Evolutionary conservation across 768 basidiomycete genomes (phyloP).

Genomic region (Suillus luteus): DNA sequence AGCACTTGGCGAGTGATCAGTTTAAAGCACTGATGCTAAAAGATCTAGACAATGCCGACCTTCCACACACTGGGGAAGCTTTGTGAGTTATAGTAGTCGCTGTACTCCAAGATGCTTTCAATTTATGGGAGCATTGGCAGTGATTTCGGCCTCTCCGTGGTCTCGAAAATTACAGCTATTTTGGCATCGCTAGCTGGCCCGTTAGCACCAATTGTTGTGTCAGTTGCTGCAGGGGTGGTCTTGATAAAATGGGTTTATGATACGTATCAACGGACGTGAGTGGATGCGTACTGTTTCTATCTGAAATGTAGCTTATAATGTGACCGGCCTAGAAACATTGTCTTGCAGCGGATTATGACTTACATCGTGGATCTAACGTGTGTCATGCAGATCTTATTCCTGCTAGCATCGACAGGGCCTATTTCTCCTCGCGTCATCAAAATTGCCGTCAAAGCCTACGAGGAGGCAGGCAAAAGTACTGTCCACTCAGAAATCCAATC

Average conservation of each 20-base stretch:
- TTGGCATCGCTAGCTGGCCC: not conserved
- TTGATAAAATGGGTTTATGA: constrained; percentile 11
- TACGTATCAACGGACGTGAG: constrained; percentile 14
- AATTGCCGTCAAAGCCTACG: constrained; percentile 9
- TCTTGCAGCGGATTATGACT: constrained; percentile 21
- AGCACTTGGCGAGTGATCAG: constrained; percentile 13
- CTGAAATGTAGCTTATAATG: not conserved
- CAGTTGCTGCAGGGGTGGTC: constrained; percentile 3
- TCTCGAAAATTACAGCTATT: not conserved
- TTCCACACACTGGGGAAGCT: not conserved
- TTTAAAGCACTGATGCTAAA: constrained; percentile 11
- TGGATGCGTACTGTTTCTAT: not conserved
- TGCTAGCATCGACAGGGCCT: constrained; percentile 10
- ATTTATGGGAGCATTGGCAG: not conserved
- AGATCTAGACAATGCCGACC: constrained; percentile 8
- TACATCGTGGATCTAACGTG: constrained; percentile 30
- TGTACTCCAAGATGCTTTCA: not conserved
- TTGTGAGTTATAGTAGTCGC: constrained; percentile 6
- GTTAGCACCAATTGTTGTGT: constrained; percentile 1
- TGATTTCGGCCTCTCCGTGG: constrained; percentile 10
- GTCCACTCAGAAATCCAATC: constrained; percentile 9
- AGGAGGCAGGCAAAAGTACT: constrained; percentile 7
- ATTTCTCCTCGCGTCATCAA: constrained; percentile 11
- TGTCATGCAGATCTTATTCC: constrained; percentile 27
- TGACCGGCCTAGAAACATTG: not conserved